Evolutionary conservation across 192 early-diverging fungal species (phyloP).

Genomic region (Funneliformis geosporum): DNA sequence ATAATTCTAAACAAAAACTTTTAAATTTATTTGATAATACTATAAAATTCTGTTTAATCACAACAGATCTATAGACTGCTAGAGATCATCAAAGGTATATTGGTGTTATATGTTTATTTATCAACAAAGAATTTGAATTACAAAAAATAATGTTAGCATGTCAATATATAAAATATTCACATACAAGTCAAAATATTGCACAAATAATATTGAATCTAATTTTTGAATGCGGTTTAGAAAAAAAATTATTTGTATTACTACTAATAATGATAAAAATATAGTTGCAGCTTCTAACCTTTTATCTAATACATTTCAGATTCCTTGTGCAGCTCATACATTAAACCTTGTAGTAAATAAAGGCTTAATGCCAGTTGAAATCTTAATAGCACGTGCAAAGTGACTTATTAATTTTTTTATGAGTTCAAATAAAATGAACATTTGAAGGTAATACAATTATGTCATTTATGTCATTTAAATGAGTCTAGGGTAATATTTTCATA

Average conservation of each 20-base stretch:
- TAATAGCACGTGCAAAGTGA: background rate
- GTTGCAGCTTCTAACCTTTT: background rate
- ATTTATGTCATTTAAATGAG: background rate
- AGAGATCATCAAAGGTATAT: background rate
- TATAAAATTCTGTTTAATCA: background rate
- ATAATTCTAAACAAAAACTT: background rate
- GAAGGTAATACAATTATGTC: background rate
- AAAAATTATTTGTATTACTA: constrained; percentile 10
- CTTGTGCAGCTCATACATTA: background rate
- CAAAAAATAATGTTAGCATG: background rate
- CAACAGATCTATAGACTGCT: background rate
- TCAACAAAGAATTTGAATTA: background rate
- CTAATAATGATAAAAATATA: background rate
- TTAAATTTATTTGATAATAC: background rate
- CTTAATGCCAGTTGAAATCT: background rate
- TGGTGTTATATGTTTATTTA: background rate
- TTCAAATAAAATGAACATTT: background rate
- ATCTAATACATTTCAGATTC: background rate
- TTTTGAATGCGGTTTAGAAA: background rate
- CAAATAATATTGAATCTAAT: background rate
- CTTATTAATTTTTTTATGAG: background rate
- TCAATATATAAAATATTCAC: background rate
- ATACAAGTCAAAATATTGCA: background rate
- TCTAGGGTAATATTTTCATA: background rate
- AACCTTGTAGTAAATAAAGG: background rate